Evolutionary conservation across 352 stramenopile genomes (phyloP).

Genomic region (Globisporangium mamillatum): DNA sequence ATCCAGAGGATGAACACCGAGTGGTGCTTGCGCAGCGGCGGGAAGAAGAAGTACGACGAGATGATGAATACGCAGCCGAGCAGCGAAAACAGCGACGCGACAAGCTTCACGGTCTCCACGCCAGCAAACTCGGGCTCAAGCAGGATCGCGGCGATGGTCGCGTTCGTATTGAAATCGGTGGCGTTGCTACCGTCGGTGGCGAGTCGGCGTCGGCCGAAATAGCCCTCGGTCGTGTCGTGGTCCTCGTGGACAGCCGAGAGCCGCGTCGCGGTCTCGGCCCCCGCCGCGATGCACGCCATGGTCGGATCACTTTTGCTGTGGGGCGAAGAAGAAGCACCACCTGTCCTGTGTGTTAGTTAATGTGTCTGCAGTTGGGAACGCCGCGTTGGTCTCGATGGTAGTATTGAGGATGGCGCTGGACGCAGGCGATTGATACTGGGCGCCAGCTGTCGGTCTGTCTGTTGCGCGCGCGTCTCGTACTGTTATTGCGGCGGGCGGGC

Average conservation of each 20-base stretch:
- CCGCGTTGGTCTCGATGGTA: not conserved
- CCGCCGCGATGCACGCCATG: slow-evolving; percentile 17
- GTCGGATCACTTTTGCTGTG: slow-evolving; percentile 12
- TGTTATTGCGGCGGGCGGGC: not conserved
- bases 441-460: not conserved
- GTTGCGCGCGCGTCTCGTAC: not conserved
- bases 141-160: slow-evolving; percentile 2
- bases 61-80: slow-evolving; percentile 79
- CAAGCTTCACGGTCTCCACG: slow-evolving; percentile 50
- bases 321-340: not conserved
- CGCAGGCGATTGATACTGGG: not conserved
- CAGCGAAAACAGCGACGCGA: slow-evolving; percentile 63
- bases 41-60: slow-evolving; percentile 77
- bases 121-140: slow-evolving; percentile 59
- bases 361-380: not conserved
- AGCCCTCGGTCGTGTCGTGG: slow-evolving; percentile 26
- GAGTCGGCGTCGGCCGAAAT: slow-evolving; percentile 28
- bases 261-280: slow-evolving; percentile 4
- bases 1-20: slow-evolving; percentile 81
- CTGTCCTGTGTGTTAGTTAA: not conserved
- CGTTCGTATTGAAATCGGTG: not conserved
- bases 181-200: not conserved
- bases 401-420: not conserved
- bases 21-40: slow-evolving; percentile 76
- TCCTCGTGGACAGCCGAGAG: slow-evolving; percentile 18